Evolutionary conservation across 768 basidiomycete genomes (phyloP).

Genomic region (Lepiota brunneoincarnata): DNA sequence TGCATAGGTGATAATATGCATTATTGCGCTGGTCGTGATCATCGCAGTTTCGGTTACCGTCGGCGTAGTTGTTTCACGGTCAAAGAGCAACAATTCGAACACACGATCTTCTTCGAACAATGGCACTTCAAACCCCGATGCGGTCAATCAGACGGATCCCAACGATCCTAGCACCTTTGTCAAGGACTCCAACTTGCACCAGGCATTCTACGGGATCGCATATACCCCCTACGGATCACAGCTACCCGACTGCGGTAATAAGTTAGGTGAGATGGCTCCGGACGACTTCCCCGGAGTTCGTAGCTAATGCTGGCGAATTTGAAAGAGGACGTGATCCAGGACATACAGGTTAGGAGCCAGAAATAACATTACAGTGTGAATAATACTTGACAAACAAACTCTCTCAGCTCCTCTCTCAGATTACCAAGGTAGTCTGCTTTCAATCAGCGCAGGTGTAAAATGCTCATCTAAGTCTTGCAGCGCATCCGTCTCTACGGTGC

Average conservation of each 20-base stretch:
- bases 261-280: slow-evolving; percentile 28
- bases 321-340: slow-evolving; percentile 57
- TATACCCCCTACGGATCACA: slow-evolving; percentile 82
- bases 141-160: slow-evolving; percentile 32
- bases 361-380: background rate
- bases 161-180: slow-evolving; percentile 78
- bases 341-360: slow-evolving; percentile 57
- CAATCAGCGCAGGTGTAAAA: background rate
- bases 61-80: slow-evolving; percentile 3
- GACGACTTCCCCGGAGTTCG: background rate
- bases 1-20: background rate
- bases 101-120: background rate
- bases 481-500: slow-evolving; percentile 83
- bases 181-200: slow-evolving; percentile 64
- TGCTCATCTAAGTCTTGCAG: slow-evolving; percentile 24
- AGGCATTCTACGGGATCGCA: slow-evolving; percentile 83
- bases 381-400: slow-evolving; percentile 15
- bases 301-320: background rate
- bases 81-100: background rate
- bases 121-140: background rate
- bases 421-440: slow-evolving; percentile 53
- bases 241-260: slow-evolving; percentile 65
- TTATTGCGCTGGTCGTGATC: slow-evolving; percentile 6
- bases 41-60: slow-evolving; percentile 4
- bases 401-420: slow-evolving; percentile 73